Conservation (phyloP, 1,284 basidiomycete species). For the Trametes pubescens region DNA sequence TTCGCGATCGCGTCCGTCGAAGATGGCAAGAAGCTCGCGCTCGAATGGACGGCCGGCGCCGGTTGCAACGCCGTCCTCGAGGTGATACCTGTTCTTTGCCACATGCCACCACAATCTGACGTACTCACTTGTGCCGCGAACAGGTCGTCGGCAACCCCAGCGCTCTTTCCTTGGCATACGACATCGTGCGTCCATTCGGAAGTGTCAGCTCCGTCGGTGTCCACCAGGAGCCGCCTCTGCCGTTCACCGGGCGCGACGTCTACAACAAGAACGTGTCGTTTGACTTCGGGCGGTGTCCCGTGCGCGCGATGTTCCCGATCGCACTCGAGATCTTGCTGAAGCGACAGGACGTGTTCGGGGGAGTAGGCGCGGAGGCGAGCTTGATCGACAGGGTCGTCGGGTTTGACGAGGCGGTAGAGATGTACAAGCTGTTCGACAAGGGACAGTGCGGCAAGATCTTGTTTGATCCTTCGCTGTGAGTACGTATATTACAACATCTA, state of each 20-base stretch:
- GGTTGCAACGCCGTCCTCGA: slow-evolving; percentile 75
- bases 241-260: slow-evolving; percentile 67
- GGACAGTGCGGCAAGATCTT: slow-evolving; percentile 76
- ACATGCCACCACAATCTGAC: background rate
- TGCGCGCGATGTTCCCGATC: slow-evolving; percentile 78
- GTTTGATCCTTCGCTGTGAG: slow-evolving; percentile 70
- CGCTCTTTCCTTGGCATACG: slow-evolving; percentile 78
- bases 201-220: slow-evolving; percentile 84
- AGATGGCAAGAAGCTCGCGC: slow-evolving; percentile 57
- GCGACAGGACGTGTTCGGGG: slow-evolving; percentile 74
- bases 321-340: slow-evolving; percentile 77
- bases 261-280: slow-evolving; percentile 87
- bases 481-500: background rate
- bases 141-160: slow-evolving; percentile 83
- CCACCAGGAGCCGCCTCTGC: slow-evolving; percentile 62
- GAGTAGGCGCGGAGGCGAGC: slow-evolving; percentile 62
- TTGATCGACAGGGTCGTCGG: slow-evolving; percentile 71
- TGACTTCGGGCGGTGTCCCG: slow-evolving; percentile 89
- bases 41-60: slow-evolving; percentile 58
- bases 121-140: background rate
- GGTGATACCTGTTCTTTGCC: slow-evolving; percentile 44
- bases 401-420: slow-evolving; percentile 61
- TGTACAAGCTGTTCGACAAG: slow-evolving; percentile 73
- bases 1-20: slow-evolving; percentile 61
- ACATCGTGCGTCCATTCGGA: slow-evolving; percentile 83